Conservation (phyloP, 176 grass and related monocot species). For the Hsuehochloa calcarea region DNA sequence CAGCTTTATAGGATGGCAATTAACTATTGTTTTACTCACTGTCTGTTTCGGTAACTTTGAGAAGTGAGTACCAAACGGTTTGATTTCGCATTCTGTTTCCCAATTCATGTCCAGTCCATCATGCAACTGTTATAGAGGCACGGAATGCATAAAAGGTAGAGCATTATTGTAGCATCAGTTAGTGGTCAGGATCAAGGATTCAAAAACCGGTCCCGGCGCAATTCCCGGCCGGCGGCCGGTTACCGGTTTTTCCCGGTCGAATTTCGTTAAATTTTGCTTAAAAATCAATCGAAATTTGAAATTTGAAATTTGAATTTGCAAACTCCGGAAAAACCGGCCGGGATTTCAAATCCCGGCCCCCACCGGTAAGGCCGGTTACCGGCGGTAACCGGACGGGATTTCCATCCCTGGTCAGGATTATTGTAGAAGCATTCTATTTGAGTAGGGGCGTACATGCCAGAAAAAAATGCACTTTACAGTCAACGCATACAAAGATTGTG, state of each 20-base stretch:
- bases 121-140: neutral
- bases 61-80: neutral
- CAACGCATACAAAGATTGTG: neutral
- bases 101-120: neutral
- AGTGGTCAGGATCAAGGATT: neutral
- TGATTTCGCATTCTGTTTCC: neutral
- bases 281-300: too few species aligned
- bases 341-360: too few species aligned
- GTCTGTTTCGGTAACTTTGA: neutral
- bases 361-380: too few species aligned
- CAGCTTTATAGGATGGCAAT: neutral
- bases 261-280: too few species aligned
- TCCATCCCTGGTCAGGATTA: constrained; percentile 7
- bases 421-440: neutral
- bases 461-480: neutral
- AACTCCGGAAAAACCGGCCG: too few species aligned
- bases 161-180: neutral
- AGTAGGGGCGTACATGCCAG: neutral
- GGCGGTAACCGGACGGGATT: too few species aligned
- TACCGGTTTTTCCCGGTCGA: too few species aligned
- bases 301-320: too few species aligned
- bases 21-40: neutral
- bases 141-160: neutral
- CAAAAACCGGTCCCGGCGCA: too few species aligned
- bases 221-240: too few species aligned